Conservation (phyloP, 345 rosid genomes). For the Moricandia moricandioides region DNA sequence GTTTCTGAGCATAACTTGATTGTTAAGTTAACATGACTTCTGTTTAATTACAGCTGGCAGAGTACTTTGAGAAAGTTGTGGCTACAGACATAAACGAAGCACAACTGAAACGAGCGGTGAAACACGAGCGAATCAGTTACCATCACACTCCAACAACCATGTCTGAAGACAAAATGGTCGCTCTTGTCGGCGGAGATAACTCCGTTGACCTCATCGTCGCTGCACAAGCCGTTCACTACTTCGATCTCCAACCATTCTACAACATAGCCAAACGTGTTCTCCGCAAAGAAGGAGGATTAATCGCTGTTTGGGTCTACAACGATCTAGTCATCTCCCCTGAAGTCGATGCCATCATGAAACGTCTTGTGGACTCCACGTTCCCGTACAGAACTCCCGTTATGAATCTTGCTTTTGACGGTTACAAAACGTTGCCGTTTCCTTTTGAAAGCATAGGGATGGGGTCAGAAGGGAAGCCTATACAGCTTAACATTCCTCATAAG, state of each 20-base stretch:
- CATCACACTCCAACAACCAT: constrained; percentile 51
- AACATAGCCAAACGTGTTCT: constrained; percentile 38
- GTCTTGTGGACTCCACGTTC: constrained; percentile 32
- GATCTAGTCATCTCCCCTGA: constrained; percentile 31
- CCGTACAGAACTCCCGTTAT: constrained; percentile 30
- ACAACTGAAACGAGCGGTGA: constrained; percentile 46
- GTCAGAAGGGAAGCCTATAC: constrained; percentile 32
- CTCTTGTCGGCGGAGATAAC: constrained; percentile 50
- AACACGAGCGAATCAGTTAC: constrained; percentile 48
- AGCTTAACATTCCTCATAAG: constrained; percentile 33
- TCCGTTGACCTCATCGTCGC: constrained; percentile 48
- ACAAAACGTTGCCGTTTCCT: constrained; percentile 33
- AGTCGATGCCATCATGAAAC: constrained; percentile 35
- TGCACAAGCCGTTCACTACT: constrained; percentile 38
- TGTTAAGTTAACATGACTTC: no score
- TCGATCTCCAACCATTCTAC: constrained; percentile 30
- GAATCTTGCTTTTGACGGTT: constrained; percentile 36
- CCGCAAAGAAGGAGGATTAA: constrained; percentile 30
- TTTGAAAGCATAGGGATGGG: constrained; percentile 38
- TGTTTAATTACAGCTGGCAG: constrained; percentile 45
- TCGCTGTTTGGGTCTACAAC: constrained; percentile 37
- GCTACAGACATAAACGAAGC: constrained; percentile 61
- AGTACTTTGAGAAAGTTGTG: constrained; percentile 55
- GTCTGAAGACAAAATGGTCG: constrained; percentile 47
- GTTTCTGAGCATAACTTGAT: no score